Conservation (phyloP, 169 alveolate genomes). For the Eimeria acervulina region DNA sequence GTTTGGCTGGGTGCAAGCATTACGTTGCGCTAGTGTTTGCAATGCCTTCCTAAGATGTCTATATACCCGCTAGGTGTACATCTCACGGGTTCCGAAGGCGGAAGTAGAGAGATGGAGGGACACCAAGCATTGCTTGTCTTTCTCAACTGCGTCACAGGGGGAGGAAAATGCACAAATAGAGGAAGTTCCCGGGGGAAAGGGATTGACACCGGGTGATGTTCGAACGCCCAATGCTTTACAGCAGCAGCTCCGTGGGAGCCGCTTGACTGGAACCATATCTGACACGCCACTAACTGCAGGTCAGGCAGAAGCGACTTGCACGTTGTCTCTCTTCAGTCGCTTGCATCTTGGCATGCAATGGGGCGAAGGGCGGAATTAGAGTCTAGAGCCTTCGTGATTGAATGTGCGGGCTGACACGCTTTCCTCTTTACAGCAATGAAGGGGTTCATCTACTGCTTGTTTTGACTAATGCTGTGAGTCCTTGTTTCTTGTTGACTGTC, state of each 20-base stretch:
- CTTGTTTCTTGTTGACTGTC: not conserved
- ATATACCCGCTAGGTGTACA: not conserved
- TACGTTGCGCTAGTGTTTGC: not conserved
- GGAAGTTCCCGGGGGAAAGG: conserved; percentile 49
- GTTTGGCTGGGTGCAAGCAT: not conserved
- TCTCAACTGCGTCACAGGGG: not conserved
- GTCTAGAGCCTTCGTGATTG: not conserved
- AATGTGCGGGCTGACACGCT: not conserved
- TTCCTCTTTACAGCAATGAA: not conserved
- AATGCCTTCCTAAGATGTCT: not conserved
- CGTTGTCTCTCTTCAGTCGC: not conserved
- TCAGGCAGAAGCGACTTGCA: not conserved
- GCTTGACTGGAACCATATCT: conserved; percentile 75
- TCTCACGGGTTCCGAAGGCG: not conserved
- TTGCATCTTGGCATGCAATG: not conserved
- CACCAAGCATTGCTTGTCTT: not conserved
- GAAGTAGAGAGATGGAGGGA: not conserved
- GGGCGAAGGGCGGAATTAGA: not conserved
- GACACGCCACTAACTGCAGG: conserved; percentile 74
- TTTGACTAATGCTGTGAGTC: not conserved
- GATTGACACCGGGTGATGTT: conserved; percentile 69
- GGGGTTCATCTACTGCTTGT: not conserved
- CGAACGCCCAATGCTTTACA: conserved; percentile 72
- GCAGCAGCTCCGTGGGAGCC: conserved; percentile 76
- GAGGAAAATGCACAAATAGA: conserved; percentile 67